These are phyloP conservation scores for Beauveria sp. DNA, from an alignment of 2,329 filamentous ascomycete species.

Conservation along the genomic window DNA sequence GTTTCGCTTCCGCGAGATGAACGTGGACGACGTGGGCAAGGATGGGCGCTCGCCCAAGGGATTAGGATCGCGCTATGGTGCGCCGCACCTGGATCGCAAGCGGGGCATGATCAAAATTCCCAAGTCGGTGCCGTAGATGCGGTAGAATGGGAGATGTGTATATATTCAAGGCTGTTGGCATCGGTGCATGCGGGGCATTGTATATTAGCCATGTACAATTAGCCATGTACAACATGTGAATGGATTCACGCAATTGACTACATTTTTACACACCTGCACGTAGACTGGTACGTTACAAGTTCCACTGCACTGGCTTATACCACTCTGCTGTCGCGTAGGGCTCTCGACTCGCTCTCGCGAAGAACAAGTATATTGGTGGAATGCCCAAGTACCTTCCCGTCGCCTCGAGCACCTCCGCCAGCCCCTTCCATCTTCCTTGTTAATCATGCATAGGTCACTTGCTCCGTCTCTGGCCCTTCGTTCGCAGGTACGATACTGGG, in stretches of 20 bases:
- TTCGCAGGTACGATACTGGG: no score
- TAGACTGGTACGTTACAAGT: no score
- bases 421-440: no score
- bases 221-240: slow-evolving; percentile 2
- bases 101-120: slow-evolving; percentile 62
- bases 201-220: slow-evolving; percentile 10
- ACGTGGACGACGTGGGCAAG: slow-evolving; percentile 47
- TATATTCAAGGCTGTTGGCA: not conserved
- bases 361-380: no score
- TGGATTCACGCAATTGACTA: not conserved
- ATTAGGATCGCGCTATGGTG: slow-evolving; percentile 57
- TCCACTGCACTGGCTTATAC: no score
- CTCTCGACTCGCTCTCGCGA: no score
- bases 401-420: no score
- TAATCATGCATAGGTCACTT: no score
- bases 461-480: no score
- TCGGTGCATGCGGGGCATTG: not conserved
- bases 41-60: slow-evolving; percentile 43
- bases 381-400: no score
- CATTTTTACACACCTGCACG: not conserved
- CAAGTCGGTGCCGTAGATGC: slow-evolving; percentile 45
- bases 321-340: no score
- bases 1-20: slow-evolving; percentile 55
- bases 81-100: slow-evolving; percentile 54
- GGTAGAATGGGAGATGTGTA: not conserved